phyloP scores from a whole-genome alignment of 768 basidiomycete species.

The Fomitopsis serialis region DNA sequence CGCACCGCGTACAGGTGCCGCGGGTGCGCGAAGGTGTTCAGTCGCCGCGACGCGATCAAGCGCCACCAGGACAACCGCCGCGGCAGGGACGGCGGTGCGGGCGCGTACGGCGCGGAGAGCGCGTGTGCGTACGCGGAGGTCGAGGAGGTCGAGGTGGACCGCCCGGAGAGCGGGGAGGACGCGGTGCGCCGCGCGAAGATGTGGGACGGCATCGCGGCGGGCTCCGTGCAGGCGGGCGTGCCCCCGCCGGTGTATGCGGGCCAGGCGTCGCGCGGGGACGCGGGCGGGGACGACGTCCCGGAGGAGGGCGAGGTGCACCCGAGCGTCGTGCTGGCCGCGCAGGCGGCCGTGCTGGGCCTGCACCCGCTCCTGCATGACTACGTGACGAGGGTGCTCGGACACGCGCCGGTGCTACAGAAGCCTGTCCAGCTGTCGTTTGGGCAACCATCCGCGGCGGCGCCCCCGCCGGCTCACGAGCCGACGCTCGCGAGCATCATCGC shows the following conservation, averaged over 20 bases:
- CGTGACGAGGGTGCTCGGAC: slow-evolving; percentile 51
- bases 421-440: slow-evolving; percentile 16
- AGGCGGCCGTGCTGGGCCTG: slow-evolving; percentile 47
- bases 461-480: neutral
- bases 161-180: slow-evolving; percentile 36
- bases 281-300: slow-evolving; percentile 5
- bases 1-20: slow-evolving; percentile 69
- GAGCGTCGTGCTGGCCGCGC: slow-evolving; percentile 42
- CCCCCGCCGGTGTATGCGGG: neutral
- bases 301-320: slow-evolving; percentile 63
- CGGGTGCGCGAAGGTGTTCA: slow-evolving; percentile 72
- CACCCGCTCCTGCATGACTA: slow-evolving; percentile 52
- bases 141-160: slow-evolving; percentile 48
- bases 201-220: slow-evolving; percentile 57
- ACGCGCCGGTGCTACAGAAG: slow-evolving; percentile 8
- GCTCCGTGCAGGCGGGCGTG: slow-evolving; percentile 10
- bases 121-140: slow-evolving; percentile 53
- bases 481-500: slow-evolving; percentile 3
- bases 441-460: slow-evolving; percentile 29
- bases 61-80: slow-evolving; percentile 64
- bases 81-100: slow-evolving; percentile 6
- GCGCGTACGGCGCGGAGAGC: slow-evolving; percentile 13
- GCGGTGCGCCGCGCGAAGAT: slow-evolving; percentile 52
- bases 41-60: slow-evolving; percentile 74
- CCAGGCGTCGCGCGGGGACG: neutral